Evolutionary conservation across 2,329 filamentous ascomycete genomes (phyloP).

Genomic region (Raffaelea albimanens): DNA sequence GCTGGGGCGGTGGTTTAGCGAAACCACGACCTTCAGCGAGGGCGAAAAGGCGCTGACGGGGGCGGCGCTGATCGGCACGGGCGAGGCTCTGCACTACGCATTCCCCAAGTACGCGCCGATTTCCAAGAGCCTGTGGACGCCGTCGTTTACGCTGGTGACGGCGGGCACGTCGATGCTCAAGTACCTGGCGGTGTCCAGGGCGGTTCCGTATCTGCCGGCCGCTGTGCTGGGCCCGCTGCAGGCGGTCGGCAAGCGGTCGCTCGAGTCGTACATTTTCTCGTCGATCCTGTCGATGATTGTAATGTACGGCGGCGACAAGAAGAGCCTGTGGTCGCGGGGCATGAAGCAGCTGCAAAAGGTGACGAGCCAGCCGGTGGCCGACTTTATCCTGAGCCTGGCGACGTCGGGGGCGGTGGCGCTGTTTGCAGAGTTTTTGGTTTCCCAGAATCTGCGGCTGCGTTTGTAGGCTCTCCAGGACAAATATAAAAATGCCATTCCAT

Average conservation of each 20-base stretch:
- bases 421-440: neutral
- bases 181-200: neutral
- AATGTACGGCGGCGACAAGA: neutral
- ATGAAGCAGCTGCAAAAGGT: neutral
- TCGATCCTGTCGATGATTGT: neutral
- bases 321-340: neutral
- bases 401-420: neutral
- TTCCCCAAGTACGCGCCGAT: neutral
- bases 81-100: neutral
- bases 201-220: neutral
- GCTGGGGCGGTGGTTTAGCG: neutral
- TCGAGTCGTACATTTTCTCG: neutral
- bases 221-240: neutral
- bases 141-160: slow-evolving; percentile 1
- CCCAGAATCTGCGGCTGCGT: neutral
- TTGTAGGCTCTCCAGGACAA: neutral
- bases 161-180: neutral
- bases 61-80: neutral
- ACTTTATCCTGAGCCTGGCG: neutral
- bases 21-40: neutral
- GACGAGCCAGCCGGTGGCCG: neutral
- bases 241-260: neutral
- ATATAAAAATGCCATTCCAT: no score
- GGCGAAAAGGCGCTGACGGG: neutral
- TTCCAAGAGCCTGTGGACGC: slow-evolving; percentile 2